Evolutionary conservation across 352 stramenopile genomes (phyloP).

Genomic region (Saprolegnia parasitica): DNA sequence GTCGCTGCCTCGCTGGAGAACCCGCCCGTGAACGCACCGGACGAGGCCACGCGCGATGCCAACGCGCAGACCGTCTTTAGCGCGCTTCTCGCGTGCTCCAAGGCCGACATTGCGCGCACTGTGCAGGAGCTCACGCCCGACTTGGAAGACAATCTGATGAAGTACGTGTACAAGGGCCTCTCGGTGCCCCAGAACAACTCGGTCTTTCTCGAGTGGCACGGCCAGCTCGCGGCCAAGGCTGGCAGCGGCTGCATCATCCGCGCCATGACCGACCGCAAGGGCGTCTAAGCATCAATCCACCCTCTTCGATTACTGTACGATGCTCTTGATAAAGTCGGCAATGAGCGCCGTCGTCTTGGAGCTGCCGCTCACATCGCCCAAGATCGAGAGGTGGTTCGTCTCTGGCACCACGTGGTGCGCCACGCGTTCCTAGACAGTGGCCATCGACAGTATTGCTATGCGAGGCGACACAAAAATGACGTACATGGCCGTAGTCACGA

Average conservation of each 20-base stretch:
- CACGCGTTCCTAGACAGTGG: conserved; percentile 34
- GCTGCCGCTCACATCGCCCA: conserved; percentile 5
- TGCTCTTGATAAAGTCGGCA: conserved; percentile 11
- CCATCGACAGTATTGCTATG: neutral
- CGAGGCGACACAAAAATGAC: neutral
- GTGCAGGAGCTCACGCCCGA: conserved; percentile 67
- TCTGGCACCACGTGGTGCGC: conserved; percentile 41
- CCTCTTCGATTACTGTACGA: neutral
- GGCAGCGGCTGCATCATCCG: conserved; percentile 84
- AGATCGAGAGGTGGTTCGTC: conserved; percentile 66
- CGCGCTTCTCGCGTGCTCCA: conserved; percentile 77
- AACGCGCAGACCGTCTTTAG: conserved; percentile 78
- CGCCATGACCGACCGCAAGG: conserved; percentile 83
- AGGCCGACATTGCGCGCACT: conserved; percentile 78
- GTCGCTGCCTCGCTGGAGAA: conserved; percentile 68
- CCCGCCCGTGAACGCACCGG: conserved; percentile 58
- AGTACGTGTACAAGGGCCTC: conserved; percentile 84
- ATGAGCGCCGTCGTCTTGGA: conserved; percentile 14
- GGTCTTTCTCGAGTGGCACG: conserved; percentile 83
- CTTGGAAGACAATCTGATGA: conserved; percentile 82
- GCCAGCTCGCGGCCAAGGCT: conserved; percentile 79
- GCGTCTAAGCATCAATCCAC: conserved; percentile 45
- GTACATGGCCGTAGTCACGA: conserved; percentile 46
- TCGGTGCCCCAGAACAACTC: conserved; percentile 70
- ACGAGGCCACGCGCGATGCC: conserved; percentile 56